These are phyloP conservation scores for Oryza meyeriana DNA, from an alignment of 176 grass and related monocot species.

Conservation along the genomic window DNA sequence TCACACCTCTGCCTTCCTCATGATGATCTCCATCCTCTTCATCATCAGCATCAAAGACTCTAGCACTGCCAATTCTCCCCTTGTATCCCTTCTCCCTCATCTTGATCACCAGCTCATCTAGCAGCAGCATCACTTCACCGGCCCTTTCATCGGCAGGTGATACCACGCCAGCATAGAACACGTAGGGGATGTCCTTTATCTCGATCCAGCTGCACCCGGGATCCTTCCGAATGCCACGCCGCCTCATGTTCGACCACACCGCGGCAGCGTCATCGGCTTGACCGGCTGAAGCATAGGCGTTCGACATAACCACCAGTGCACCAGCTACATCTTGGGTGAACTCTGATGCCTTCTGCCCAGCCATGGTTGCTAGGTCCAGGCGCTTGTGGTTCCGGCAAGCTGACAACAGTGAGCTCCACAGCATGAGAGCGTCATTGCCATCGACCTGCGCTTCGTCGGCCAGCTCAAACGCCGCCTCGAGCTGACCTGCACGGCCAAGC, in stretches of 20 bases:
- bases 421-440: conserved; percentile 47
- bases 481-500: conserved; percentile 54
- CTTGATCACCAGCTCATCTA: conserved; percentile 61
- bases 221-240: conserved; percentile 60
- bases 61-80: conserved; percentile 28
- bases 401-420: conserved; percentile 77
- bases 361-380: conserved; percentile 54
- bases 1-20: conserved; percentile 34
- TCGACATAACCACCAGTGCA: conserved; percentile 72
- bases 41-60: conserved; percentile 45
- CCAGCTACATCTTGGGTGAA: conserved; percentile 62
- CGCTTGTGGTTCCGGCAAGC: conserved; percentile 60
- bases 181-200: conserved; percentile 53
- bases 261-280: conserved; percentile 40
- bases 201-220: conserved; percentile 84
- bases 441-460: conserved; percentile 37
- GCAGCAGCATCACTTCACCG: conserved; percentile 47
- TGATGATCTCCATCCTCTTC: conserved; percentile 24
- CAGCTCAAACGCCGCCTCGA: conserved; percentile 53
- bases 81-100: conserved; percentile 69
- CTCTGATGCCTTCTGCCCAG: conserved; percentile 42
- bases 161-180: conserved; percentile 50
- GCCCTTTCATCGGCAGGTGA: conserved; percentile 38
- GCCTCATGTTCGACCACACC: conserved; percentile 56
- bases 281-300: conserved; percentile 59